Base-by-base conservation (phyloP, 2,329 filamentous ascomycete species). In the Pseudopithomyces maydicus region DNA sequence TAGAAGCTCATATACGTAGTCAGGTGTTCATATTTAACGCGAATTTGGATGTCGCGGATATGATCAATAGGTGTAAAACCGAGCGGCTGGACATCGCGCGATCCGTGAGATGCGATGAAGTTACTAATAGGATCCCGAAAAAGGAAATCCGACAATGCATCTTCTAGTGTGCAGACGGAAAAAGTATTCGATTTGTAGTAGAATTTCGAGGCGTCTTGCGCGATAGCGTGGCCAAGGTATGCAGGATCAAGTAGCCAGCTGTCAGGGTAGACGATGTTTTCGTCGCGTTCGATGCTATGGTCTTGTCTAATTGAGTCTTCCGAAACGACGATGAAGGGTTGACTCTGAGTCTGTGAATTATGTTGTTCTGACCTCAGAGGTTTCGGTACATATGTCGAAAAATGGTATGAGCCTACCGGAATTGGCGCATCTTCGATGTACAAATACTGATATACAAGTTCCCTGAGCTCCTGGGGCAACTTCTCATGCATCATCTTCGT, bases 141-240 rank as follows among this genome's bases (percentile, higher is more conserved):
- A 20, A 67, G 49, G 41, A 61, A 63, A 15, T 49, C 14, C 14
- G 20, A 43, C 3, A 69, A 42, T 8, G 54, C 63, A 5, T 55
- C 42, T 19, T 63, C 61, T 3, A 68, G 46, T 7, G 60, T 63
- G 47, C 68, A 71, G 0, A 70, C 44, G 1, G 68, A 68, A 29
- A 71, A 70, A 1, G 53, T 64, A 29, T 71, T 71, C 10, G 49
- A 56, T 10, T 45, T 17, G 26, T 67, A 69, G 20, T 71, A 71
- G 15, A 38, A 36, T 20, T 63, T 54, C 19, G 65, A 57, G 6
- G 52, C 48, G 50, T 71, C 67, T 10, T 29, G 20, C 6, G 56
- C 59, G 19, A 65, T 23, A 2, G 44, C 14, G 12, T 48, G 12
- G 4, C 65, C 59, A 46, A 70, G 52, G 26, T 69, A 71, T 38